Evolutionary conservation across 2,329 filamentous ascomycete species (phyloP).

Genomic region (Arachnopeziza araneosa): DNA sequence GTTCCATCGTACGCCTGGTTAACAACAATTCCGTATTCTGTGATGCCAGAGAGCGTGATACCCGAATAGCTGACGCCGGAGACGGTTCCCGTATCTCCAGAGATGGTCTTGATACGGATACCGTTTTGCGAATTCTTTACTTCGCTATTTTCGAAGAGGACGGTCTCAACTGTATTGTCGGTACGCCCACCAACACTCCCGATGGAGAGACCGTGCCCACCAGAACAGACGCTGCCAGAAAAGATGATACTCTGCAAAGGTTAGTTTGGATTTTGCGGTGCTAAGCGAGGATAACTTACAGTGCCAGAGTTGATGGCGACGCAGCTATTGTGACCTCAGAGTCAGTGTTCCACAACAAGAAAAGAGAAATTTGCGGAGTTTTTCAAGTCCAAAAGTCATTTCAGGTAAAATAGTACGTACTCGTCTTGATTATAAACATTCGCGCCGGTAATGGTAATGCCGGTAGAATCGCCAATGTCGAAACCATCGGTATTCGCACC

Average conservation of each 20-base stretch:
- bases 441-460: slow-evolving; percentile 43
- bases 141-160: slow-evolving; percentile 43
- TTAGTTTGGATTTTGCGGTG: slow-evolving; percentile 32
- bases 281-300: slow-evolving; percentile 32
- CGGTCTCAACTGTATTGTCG: slow-evolving; percentile 47
- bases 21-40: slow-evolving; percentile 45
- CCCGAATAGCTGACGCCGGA: slow-evolving; percentile 45
- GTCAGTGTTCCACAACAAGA: neutral
- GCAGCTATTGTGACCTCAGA: slow-evolving; percentile 29
- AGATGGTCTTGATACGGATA: slow-evolving; percentile 52
- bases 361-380: too few relatives aligned
- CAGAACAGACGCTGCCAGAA: slow-evolving; percentile 20
- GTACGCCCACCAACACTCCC: slow-evolving; percentile 51
- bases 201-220: slow-evolving; percentile 45
- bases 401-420: neutral
- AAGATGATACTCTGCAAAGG: slow-evolving; percentile 31
- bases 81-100: slow-evolving; percentile 46
- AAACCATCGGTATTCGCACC: slow-evolving; percentile 49
- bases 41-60: slow-evolving; percentile 44
- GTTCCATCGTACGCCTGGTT: slow-evolving; percentile 51
- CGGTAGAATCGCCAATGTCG: slow-evolving; percentile 40
- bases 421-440: slow-evolving; percentile 54
- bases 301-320: slow-evolving; percentile 51
- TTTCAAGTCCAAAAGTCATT: neutral
- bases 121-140: slow-evolving; percentile 48